Evolutionary conservation across 148 eudicot species (phyloP).

Genomic region (Dysphania ambrosioides): DNA sequence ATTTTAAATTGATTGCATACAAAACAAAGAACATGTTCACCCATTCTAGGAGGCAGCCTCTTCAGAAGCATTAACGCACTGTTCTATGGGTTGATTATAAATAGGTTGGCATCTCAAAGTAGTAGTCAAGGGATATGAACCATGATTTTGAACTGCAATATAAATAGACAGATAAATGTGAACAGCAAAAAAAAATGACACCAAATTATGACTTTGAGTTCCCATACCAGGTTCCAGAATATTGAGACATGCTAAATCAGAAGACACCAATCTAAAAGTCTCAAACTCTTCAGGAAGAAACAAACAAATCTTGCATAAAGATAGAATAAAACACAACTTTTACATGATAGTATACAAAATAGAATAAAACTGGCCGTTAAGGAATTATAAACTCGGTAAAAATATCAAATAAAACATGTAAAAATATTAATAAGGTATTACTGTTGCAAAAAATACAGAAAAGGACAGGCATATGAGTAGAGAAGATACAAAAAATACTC

Average conservation of each 20-base stretch:
- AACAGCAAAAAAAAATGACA: not conserved
- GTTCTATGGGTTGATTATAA: not conserved
- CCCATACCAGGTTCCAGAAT: not conserved
- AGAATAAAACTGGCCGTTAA: not conserved
- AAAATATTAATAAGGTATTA: not conserved
- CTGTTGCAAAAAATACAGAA: constrained; percentile 18
- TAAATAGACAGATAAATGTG: not conserved
- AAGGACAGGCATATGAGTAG: constrained; percentile 20
- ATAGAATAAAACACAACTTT: not conserved
- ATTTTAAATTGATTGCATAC: not conserved
- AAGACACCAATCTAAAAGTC: not conserved
- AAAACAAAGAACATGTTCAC: not conserved
- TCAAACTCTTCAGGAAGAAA: not conserved
- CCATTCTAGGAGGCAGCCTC: not conserved
- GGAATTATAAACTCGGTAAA: not conserved
- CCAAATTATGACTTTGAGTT: not conserved
- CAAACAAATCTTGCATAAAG: not conserved
- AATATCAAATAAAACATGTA: not conserved
- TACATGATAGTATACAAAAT: not conserved
- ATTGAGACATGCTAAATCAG: not conserved
- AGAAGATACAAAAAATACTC: constrained; percentile 36
- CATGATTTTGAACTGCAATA: not conserved
- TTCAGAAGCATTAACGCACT: not conserved
- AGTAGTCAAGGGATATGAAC: not conserved
- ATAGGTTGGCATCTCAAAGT: not conserved